Conservation (phyloP, 1,284 basidiomycete species). For the Sporisorium graminicola region DNA sequence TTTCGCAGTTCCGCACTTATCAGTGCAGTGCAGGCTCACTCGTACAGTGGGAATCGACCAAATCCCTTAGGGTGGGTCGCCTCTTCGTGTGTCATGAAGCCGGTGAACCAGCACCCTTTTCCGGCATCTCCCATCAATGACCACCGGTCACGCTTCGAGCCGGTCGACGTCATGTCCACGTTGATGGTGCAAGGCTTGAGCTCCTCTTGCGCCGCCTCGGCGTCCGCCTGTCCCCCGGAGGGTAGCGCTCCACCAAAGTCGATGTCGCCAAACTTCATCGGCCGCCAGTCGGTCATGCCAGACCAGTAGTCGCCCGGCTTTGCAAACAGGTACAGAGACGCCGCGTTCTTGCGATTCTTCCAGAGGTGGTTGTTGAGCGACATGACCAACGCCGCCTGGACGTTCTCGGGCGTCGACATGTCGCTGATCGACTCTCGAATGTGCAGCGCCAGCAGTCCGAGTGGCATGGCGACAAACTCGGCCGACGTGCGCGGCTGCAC, state of each 20-base stretch:
- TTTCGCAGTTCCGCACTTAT: too few species aligned
- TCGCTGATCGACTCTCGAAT: not conserved
- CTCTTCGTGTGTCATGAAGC: not conserved
- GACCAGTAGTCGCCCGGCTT: constrained; percentile 2
- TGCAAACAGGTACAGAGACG: not conserved
- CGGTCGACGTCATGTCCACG: not conserved
- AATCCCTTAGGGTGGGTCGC: not conserved
- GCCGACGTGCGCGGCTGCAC: not conserved
- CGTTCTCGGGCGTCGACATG: not conserved
- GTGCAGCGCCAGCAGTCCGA: not conserved
- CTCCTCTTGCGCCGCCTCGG: not conserved
- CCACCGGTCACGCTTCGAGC: not conserved
- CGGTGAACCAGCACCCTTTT: not conserved
- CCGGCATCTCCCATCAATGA: not conserved
- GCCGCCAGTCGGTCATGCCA: constrained; percentile 1
- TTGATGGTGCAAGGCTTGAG: not conserved
- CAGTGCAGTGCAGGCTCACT: too few species aligned
- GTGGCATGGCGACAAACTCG: not conserved
- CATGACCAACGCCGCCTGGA: not conserved
- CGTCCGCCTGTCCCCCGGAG: not conserved
- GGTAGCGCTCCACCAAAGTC: not conserved
- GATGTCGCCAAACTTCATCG: not conserved
- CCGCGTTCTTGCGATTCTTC: not conserved
- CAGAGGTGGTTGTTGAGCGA: constrained; percentile 3
- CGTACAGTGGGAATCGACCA: not conserved